Evolutionary conservation across 495 filamentous ascomycete genomes (phyloP).

Genomic region (Lophiotrema nucula): DNA sequence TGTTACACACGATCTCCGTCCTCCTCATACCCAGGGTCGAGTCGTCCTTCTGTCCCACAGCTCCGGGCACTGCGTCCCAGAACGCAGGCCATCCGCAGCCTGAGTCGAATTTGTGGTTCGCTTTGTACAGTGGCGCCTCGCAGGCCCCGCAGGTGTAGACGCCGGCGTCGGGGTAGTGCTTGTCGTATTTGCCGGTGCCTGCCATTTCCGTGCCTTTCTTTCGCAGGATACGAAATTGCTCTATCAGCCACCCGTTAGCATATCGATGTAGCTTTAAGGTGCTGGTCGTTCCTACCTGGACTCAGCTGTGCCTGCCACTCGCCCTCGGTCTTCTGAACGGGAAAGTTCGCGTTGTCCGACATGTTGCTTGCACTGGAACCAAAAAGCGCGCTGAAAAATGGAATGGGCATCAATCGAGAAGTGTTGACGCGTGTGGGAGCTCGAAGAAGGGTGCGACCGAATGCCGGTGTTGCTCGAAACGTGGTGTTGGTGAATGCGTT

Average conservation of each 20-base stretch:
- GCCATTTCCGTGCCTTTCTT: slow-evolving; percentile 86
- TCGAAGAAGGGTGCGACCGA: slow-evolving; percentile 10
- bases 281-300: slow-evolving; percentile 58
- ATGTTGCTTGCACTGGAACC: slow-evolving; percentile 51
- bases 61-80: slow-evolving; percentile 88
- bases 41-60: slow-evolving; percentile 78
- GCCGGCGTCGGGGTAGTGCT: slow-evolving; percentile 71
- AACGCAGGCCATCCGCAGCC: slow-evolving; percentile 98
- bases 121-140: slow-evolving; percentile 82
- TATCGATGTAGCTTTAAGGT: neutral
- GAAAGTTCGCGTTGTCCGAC: slow-evolving; percentile 67
- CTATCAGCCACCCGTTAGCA: slow-evolving; percentile 45
- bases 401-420: slow-evolving; percentile 65
- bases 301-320: slow-evolving; percentile 87
- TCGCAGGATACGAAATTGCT: slow-evolving; percentile 91
- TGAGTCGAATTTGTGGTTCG: slow-evolving; percentile 89
- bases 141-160: slow-evolving; percentile 86
- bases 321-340: slow-evolving; percentile 72
- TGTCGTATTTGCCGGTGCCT: slow-evolving; percentile 78
- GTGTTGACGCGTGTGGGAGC: slow-evolving; percentile 30
- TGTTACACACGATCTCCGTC: slow-evolving; percentile 89
- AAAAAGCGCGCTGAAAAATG: slow-evolving; percentile 80
- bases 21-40: slow-evolving; percentile 74
- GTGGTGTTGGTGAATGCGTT: slow-evolving; percentile 43
- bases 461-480: slow-evolving; percentile 17